Evolutionary conservation across 2,329 filamentous ascomycete genomes (phyloP), one percentile per base, ranked within the genome.

Genomic region (Penicillium sp.): DNA sequence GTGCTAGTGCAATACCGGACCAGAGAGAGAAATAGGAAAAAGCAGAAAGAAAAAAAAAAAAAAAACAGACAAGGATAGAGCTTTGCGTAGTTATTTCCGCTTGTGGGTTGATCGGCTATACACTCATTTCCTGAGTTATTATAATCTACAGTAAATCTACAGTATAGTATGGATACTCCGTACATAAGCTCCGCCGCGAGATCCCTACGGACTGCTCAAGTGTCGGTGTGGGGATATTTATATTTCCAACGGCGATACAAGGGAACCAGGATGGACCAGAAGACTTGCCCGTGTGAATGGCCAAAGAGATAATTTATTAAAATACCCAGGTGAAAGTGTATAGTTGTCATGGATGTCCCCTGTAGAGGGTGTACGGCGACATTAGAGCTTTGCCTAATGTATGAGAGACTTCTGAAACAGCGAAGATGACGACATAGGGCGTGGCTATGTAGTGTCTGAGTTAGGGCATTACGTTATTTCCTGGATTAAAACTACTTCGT

Each of bases 181-280:
- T 26, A 26, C 22, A 32, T 50, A 37, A 50, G 24, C 18, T 34
- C 29, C 6, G 26, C 9, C 32, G 22, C 10, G 26, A 47, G 18
- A 53, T 48, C 34, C 24, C 32, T 38, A 20, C 24, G 22, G 40
- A 9, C 31, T 13, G 34, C 39, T n/a, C 31, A 51, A 50, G 39
- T 22, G 43, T 47, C 53, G 39, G 42, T 45, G 53, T 45, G 53
- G 53, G 53, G 53, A 26, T 38, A 29, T 24, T 24, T 34, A 26
- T 38, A 29, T 24, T 24, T 34, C 18, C 39, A 46, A 55, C 53
- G 53, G 53, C 47, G 53, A 52, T 55, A 35, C 8, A 46, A 40
- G 48, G 34, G 26, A 22, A 14, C 18, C 20, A 22, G 50, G 20
- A n/a, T 49, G 16, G 47, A 38, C 24, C 26, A 16, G 16, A 38